Evolutionary conservation across 352 stramenopile species (phyloP).

Genomic region (Globisporangium nunn): DNA sequence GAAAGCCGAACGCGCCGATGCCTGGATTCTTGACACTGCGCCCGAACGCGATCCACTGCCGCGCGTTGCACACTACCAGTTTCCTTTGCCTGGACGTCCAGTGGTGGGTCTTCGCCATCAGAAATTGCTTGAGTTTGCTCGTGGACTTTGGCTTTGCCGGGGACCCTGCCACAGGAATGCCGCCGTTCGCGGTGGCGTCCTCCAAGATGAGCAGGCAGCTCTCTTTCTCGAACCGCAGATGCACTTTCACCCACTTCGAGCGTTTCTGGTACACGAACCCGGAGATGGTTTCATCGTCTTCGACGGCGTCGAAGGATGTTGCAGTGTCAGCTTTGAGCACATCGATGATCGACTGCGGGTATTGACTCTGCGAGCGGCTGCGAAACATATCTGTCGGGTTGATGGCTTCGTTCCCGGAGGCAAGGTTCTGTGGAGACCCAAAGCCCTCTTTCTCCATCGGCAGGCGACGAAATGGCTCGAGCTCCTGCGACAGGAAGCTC

Average conservation of each 20-base stretch:
- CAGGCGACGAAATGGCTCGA: conserved; percentile 57
- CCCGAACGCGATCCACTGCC: conserved; percentile 74
- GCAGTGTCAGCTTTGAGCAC: conserved; percentile 53
- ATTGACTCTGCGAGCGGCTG: conserved; percentile 65
- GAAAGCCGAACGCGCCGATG: conserved; percentile 64
- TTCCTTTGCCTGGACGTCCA: conserved; percentile 53
- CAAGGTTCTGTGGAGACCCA: conserved; percentile 53
- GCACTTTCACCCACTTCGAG: conserved; percentile 67
- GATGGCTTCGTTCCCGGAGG: conserved; percentile 41
- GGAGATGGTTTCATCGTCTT: conserved; percentile 45
- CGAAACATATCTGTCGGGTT: conserved; percentile 67
- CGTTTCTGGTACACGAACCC: conserved; percentile 71
- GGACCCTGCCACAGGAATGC: not conserved
- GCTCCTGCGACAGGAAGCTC: conserved; percentile 53
- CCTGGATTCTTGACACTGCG: conserved; percentile 60
- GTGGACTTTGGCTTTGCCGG: conserved; percentile 16
- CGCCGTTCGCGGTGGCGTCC: conserved; percentile 16
- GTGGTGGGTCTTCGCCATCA: conserved; percentile 46
- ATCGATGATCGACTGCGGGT: conserved; percentile 62
- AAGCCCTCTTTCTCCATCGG: conserved; percentile 71
- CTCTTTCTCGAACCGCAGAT: conserved; percentile 61
- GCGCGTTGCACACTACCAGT: conserved; percentile 63
- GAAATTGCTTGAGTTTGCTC: conserved; percentile 56
- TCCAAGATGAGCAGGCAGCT: conserved; percentile 47
- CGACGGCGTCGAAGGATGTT: conserved; percentile 45